Evolutionary conservation across 1,284 basidiomycete genomes (phyloP), one percentile per base, ranked within the genome.

Genomic region (Apiotrichum akiyoshidainum): DNA sequence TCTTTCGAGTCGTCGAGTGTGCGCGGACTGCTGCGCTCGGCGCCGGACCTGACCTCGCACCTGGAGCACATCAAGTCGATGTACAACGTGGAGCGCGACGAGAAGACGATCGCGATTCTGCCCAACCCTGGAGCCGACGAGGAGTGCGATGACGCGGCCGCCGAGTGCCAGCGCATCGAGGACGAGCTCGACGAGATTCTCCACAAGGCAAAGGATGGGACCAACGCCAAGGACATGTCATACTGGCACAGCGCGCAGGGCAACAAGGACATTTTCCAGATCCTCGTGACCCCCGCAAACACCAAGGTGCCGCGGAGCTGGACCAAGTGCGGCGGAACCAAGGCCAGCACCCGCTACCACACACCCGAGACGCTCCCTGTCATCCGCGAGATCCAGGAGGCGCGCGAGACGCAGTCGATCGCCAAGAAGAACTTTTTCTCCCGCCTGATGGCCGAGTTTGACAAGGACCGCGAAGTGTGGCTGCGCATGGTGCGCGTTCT

Each of bases 261-360:
- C 11, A 89, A 85, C 55, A 93, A 93, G 86, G 91, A 93, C 71
- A 92, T 95, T 47, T 94, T 89, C 74, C 84, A 93, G 37, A 82
- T 97, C 26, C 87, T 94, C 77, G 86, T 88, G 5, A 4, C 26
- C 4, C 76, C 81, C 0, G 79, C 75, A 4, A 80, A 84, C 55
- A 82, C 85, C 61, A 84, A 86, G 61, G 82, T 89, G 9, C 94
- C 93, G 0, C 82, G 83, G 39, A 84, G 86, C 58, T 98, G 94
- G 94, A 85, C 83, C 13, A 92, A 93, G 77, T 85, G 83, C 55
- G 82, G 85, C n/a, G 82, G 84, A 16, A 94, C 89, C 42, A 84
- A 37, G 39, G 83, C 83, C 17, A 41, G 35, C 61, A 81, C 82
- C 21, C 86, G 94, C 14, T 97, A 87, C 81, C 80, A 85, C 16